Conservation (phyloP, 2,329 filamentous ascomycete species). For the Fonsecaea multimorphosa region DNA sequence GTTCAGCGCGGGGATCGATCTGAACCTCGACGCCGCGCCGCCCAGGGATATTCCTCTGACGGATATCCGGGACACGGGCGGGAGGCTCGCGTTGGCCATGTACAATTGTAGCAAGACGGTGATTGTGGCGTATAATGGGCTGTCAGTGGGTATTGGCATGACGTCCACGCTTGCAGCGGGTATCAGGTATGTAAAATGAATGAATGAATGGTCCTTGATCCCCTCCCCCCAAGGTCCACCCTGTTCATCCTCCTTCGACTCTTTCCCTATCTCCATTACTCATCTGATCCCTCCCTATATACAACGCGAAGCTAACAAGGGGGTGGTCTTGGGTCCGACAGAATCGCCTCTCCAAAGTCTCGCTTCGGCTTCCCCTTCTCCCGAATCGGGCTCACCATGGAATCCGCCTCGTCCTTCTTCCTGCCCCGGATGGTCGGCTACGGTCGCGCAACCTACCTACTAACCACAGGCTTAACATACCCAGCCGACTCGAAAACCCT, state of each 20-base stretch:
- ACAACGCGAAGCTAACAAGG: too few relatives aligned
- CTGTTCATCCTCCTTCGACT: not conserved
- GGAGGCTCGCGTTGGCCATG: conserved; percentile 17
- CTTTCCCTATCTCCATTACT: too few relatives aligned
- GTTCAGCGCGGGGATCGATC: conserved; percentile 35
- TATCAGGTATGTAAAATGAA: too few relatives aligned
- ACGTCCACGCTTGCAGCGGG: conserved; percentile 65
- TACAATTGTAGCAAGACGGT: conserved; percentile 23
- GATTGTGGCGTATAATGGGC: conserved; percentile 23
- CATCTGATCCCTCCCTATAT: too few relatives aligned
- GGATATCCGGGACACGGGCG: conserved; percentile 18
- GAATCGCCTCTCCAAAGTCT: conserved; percentile 61
- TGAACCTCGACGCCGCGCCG: conserved; percentile 9
- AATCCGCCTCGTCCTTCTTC: conserved; percentile 74
- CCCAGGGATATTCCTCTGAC: conserved; percentile 2
- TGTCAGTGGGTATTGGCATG: conserved; percentile 54
- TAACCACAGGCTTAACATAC: conserved; percentile 71
- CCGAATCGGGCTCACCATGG: conserved; percentile 72
- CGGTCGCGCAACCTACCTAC: conserved; percentile 66
- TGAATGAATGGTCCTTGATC: not conserved
- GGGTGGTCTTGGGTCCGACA: not conserved
- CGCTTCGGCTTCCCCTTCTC: conserved; percentile 78
- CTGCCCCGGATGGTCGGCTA: conserved; percentile 72
- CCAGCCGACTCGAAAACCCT: conserved; percentile 51
- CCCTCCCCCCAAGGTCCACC: not conserved